These are phyloP conservation scores for Boletus austroedulis DNA, from an alignment of 1,284 basidiomycete species.

Conservation along the genomic window DNA sequence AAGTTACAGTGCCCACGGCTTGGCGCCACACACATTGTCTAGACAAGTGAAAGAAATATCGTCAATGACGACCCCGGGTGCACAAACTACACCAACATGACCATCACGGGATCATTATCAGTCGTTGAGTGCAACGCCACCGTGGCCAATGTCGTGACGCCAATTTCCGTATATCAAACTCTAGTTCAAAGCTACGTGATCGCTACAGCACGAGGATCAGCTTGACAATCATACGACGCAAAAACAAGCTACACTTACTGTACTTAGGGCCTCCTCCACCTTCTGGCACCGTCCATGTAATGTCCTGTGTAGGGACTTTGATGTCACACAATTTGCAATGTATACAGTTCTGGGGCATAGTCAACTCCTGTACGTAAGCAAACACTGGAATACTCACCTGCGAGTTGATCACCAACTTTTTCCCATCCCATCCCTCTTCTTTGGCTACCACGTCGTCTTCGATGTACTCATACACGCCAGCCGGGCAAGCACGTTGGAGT, in stretches of 20 bases:
- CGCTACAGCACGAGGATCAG: slow-evolving; percentile 6
- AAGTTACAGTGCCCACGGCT: too few relatives aligned
- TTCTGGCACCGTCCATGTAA: slow-evolving; percentile 92
- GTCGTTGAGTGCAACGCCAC: too few relatives aligned
- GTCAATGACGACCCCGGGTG: too few relatives aligned
- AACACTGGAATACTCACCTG: slow-evolving; percentile 53
- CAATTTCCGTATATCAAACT: background rate
- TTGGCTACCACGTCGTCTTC: slow-evolving; percentile 56
- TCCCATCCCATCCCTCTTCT: slow-evolving; percentile 68
- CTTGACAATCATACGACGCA: background rate
- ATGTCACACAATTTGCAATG: slow-evolving; percentile 95
- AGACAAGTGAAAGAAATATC: too few relatives aligned
- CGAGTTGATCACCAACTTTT: slow-evolving; percentile 94
- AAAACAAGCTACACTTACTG: slow-evolving; percentile 33
- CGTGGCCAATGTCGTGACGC: too few relatives aligned
- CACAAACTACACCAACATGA: too few relatives aligned
- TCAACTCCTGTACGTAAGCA: background rate
- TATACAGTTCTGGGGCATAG: slow-evolving; percentile 65
- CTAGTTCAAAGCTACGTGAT: slow-evolving; percentile 13
- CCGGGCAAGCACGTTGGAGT: slow-evolving; percentile 88
- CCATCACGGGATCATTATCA: background rate
- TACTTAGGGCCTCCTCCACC: slow-evolving; percentile 94
- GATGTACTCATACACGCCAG: slow-evolving; percentile 97
- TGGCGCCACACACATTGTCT: too few relatives aligned
- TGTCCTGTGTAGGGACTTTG: slow-evolving; percentile 91